These are phyloP conservation scores for Coccomyxa sp. DNA, from an alignment of 139 green algal genomes.

Conservation along the genomic window DNA sequence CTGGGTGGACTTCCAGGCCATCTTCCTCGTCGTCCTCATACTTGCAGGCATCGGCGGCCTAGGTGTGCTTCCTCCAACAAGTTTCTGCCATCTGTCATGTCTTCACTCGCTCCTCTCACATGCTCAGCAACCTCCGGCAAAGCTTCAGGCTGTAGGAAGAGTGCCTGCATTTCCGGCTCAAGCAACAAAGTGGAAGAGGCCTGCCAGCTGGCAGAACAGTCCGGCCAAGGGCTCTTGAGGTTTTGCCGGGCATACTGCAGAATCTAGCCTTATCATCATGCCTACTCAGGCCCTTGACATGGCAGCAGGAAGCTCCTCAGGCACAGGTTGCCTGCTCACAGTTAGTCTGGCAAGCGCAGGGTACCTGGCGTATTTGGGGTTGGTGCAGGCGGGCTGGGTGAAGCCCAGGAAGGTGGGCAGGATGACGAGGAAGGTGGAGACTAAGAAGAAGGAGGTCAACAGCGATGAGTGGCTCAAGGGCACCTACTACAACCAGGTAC, in stretches of 20 bases:
- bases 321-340: not conserved
- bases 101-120: not conserved
- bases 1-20: conserved; percentile 58
- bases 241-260: not conserved
- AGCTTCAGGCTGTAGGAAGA: not conserved
- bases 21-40: conserved; percentile 53
- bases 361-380: conserved; percentile 19
- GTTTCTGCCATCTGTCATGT: not conserved
- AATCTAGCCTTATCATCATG: not conserved
- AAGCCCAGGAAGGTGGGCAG: conserved; percentile 24
- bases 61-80: conserved; percentile 23
- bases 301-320: not conserved
- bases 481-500: conserved; percentile 42
- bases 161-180: not conserved
- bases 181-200: not conserved
- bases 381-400: conserved; percentile 18
- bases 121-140: not conserved
- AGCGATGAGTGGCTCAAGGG: conserved; percentile 68
- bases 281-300: not conserved
- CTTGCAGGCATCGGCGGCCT: conserved; percentile 22
- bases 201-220: not conserved
- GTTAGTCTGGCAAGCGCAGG: not conserved
- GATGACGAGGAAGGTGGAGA: conserved; percentile 9
- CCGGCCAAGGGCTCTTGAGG: not conserved
- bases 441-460: conserved; percentile 23